Conservation (phyloP, 805 yeast species). For the Wickerhamiella domercqiae region DNA sequence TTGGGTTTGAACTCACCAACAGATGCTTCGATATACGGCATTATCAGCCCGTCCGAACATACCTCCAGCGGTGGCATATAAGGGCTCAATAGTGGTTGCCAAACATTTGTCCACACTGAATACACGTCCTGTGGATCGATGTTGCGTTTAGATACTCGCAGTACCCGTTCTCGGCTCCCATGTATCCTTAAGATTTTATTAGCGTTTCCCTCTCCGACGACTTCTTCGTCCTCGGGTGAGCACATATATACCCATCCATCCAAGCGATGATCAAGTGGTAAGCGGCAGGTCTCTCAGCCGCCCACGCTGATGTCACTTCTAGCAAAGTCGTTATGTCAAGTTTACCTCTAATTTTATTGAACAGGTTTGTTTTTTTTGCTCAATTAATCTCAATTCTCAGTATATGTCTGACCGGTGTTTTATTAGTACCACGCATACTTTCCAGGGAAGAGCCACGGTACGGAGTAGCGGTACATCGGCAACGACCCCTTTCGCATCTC, state of each 20-base stretch:
- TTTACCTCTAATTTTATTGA: too few relatives aligned
- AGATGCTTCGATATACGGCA: constrained; percentile 16
- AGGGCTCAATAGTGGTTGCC: constrained; percentile 10
- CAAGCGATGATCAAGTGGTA: too few relatives aligned
- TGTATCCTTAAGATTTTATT: constrained; percentile 12
- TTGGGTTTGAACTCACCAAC: constrained; percentile 45
- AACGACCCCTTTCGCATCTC: neutral
- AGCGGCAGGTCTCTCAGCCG: too few relatives aligned
- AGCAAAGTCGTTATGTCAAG: too few relatives aligned
- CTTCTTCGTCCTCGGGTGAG: too few relatives aligned
- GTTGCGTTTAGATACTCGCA: constrained; percentile 23
- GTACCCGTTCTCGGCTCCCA: constrained; percentile 23
- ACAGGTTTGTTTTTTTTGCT: too few relatives aligned
- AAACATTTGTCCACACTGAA: constrained; percentile 12
- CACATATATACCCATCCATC: too few relatives aligned
- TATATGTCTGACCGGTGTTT: too few relatives aligned
- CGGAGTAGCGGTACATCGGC: neutral
- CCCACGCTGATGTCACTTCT: too few relatives aligned
- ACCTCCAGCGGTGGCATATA: constrained; percentile 10
- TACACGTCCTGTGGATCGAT: constrained; percentile 28
- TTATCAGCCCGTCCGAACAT: constrained; percentile 7
- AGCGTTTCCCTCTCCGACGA: constrained; percentile 8
- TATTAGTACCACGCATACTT: constrained; percentile 1
- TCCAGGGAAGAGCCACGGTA: neutral
- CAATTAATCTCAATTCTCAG: too few relatives aligned